phyloP scores from a whole-genome alignment of 257 asterid genomes.

The Forsythia viridissima region DNA sequence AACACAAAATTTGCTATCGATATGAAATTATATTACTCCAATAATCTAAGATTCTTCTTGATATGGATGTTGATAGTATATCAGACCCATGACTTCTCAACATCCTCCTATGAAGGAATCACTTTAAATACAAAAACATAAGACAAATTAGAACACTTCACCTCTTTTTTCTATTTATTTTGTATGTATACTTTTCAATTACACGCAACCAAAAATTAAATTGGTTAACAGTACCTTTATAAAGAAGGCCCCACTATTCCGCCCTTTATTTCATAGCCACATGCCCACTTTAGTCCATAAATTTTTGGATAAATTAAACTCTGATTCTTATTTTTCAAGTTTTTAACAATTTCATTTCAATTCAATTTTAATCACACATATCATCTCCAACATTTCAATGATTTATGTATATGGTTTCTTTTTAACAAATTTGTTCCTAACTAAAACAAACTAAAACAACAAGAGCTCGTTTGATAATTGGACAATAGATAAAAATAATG shows the following conservation, averaged over 20 bases:
- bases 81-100: not conserved
- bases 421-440: no score
- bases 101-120: not conserved
- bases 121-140: not conserved
- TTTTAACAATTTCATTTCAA: no score
- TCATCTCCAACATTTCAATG: no score
- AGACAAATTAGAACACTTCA: not conserved
- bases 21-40: not conserved
- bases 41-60: conserved; percentile 29
- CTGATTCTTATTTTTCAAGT: no score
- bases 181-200: not conserved
- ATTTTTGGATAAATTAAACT: not conserved
- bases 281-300: conserved; percentile 20
- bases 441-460: no score
- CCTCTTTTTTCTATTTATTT: not conserved
- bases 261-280: conserved; percentile 27
- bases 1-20: not conserved
- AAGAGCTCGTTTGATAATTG: no score
- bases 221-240: not conserved
- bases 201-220: not conserved
- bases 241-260: conserved; percentile 30
- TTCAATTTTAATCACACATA: no score
- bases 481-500: no score
- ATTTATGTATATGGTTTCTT: no score
- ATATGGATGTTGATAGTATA: not conserved